Conservation (phyloP, 768 basidiomycete species). For the Psilocybe cyanescens region DNA sequence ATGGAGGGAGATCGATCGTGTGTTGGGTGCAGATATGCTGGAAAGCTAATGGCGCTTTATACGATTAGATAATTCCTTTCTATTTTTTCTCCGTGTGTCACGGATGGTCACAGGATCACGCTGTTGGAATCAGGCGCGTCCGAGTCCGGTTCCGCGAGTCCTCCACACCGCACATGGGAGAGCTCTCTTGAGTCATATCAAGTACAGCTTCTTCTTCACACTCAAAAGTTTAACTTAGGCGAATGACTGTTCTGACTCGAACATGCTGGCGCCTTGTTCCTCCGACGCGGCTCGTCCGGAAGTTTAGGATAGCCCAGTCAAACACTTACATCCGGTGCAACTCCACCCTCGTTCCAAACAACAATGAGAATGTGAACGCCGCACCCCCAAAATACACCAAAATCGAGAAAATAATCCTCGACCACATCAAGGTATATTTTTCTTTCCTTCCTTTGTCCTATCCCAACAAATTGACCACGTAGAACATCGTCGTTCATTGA, state of each 20-base stretch:
- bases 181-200: background rate
- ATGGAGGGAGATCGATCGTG: slow-evolving; percentile 10
- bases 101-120: slow-evolving; percentile 17
- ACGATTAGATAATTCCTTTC: slow-evolving; percentile 25
- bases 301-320: background rate
- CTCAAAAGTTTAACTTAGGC: background rate
- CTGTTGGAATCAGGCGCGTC: background rate
- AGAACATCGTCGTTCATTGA: background rate
- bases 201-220: background rate
- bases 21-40: slow-evolving; percentile 13
- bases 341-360: background rate
- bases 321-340: slow-evolving; percentile 6
- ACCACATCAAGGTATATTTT: slow-evolving; percentile 66
- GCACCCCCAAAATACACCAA: slow-evolving; percentile 30
- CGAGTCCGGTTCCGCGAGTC: background rate
- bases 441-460: too few species aligned
- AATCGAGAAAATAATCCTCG: slow-evolving; percentile 69
- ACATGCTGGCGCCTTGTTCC: background rate
- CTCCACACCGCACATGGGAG: background rate
- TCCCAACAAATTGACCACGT: slow-evolving; percentile 4
- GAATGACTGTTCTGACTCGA: slow-evolving; percentile 22
- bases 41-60: slow-evolving; percentile 14
- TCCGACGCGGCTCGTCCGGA: background rate
- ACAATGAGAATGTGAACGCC: background rate
- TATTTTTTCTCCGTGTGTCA: slow-evolving; percentile 25